Conservation (phyloP, 768 basidiomycete genomes). For the Leccinellum albellum region DNA sequence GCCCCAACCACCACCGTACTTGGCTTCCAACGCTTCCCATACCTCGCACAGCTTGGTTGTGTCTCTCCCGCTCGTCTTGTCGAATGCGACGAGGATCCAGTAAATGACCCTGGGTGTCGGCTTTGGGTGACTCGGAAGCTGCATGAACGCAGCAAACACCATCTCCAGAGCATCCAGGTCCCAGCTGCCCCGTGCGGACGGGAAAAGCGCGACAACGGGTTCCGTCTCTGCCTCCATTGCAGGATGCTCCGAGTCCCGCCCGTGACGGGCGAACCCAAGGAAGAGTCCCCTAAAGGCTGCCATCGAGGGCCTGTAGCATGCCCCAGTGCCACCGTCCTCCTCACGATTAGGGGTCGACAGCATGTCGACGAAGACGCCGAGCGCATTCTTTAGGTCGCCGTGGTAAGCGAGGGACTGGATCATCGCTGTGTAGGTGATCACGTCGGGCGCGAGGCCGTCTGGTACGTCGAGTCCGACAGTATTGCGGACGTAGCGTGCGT, state of each 20-base stretch:
- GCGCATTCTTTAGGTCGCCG: slow-evolving; percentile 55
- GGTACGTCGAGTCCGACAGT: slow-evolving; percentile 45
- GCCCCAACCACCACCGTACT: slow-evolving; percentile 46
- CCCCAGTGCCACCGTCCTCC: slow-evolving; percentile 25
- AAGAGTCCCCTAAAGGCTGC: slow-evolving; percentile 69
- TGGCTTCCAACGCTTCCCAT: slow-evolving; percentile 53
- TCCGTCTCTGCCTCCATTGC: background rate
- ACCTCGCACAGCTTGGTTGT: slow-evolving; percentile 46
- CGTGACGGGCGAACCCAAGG: slow-evolving; percentile 68
- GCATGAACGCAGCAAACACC: slow-evolving; percentile 61
- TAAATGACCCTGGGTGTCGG: slow-evolving; percentile 50
- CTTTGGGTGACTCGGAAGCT: slow-evolving; percentile 42
- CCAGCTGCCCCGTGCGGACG: slow-evolving; percentile 39
- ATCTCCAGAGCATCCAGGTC: slow-evolving; percentile 50
- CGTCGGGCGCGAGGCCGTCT: slow-evolving; percentile 49
- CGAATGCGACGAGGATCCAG: slow-evolving; percentile 68
- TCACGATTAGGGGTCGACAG: slow-evolving; percentile 43
- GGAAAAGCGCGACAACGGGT: slow-evolving; percentile 3
- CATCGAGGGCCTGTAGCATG: slow-evolving; percentile 41
- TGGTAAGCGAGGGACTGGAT: slow-evolving; percentile 70
- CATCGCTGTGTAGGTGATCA: slow-evolving; percentile 62
- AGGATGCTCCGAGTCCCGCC: slow-evolving; percentile 23
- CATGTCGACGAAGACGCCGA: slow-evolving; percentile 68
- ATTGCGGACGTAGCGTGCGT: slow-evolving; percentile 37
- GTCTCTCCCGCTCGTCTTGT: slow-evolving; percentile 55